Base-by-base conservation (phyloP, 2,329 filamentous ascomycete genomes). In the Graphilbum ipis-grandicollis region DNA sequence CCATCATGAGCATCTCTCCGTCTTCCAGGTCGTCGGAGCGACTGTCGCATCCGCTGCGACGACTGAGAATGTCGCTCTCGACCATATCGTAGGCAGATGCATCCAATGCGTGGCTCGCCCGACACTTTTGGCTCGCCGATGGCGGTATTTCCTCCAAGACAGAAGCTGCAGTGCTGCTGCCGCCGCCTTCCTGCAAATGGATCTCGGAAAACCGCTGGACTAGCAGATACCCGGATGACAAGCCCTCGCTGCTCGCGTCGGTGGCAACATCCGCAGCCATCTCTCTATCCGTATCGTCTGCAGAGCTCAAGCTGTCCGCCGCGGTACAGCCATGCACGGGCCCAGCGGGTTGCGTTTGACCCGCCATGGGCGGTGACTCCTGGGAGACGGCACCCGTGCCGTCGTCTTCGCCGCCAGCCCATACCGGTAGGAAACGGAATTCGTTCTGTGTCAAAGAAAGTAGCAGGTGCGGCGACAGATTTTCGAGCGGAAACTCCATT, bases 401-500 rank as follows among this genome's bases (percentile, higher is more conserved):
- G 43, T 71, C 66, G 40, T 70, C 57, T 31, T 56, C 51, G 1
- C 58, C 75, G 4, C 68, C 74, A 0, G 72, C 74, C 73, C 73
- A 80, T 4, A 79, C 55, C 0, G 76, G 75, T 3, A 80, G 57
- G 43, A 65, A 79, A 39, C 67, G 67, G 44, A 69, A 63, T 52
- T 81, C 75, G 2, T 66, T 4, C 8, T 69, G 60, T 1, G 55
- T 53, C 2, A 80, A 58, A 5, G 58, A 62, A 1, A 75, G 58
- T 0, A 76, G 50, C 19, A 69, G 43, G 43, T 69, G 62, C 3
- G 54, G 52, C 1, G 57, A 61, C 4, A 34, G 25, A 4, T 9
- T 3, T 5, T n/a, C 5, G 5, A 33, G 21, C 7, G 31, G 4
- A 7, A 56, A 45, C 4, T 53, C 50, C 19, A 40, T 30, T 9